phyloP scores from a whole-genome alignment of 2,329 filamentous ascomycete genomes.

The Colletotrichum sansevieriae region DNA sequence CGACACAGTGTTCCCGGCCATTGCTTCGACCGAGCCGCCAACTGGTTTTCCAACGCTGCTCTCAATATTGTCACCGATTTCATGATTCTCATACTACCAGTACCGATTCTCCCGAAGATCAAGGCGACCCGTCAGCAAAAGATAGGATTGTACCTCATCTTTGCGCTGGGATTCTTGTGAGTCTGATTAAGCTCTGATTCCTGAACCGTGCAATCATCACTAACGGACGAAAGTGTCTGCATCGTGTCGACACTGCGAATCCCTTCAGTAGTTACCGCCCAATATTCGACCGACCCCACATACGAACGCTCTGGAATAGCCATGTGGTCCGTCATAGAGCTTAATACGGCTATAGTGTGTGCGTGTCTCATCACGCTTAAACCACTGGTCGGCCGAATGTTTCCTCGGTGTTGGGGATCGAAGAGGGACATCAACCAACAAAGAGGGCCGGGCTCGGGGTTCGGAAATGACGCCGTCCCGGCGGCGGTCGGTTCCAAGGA shows the following conservation, averaged over 20 bases:
- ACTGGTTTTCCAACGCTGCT: slow-evolving; percentile 42
- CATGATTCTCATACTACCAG: slow-evolving; percentile 45
- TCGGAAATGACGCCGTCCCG: background rate
- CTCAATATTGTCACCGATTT: slow-evolving; percentile 47
- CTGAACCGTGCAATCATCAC: background rate
- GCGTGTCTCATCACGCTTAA: slow-evolving; percentile 47
- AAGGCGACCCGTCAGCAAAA: slow-evolving; percentile 43
- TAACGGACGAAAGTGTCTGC: slow-evolving; percentile 43
- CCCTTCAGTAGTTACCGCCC: slow-evolving; percentile 40
- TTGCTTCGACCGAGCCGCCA: background rate
- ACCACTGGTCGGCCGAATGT: slow-evolving; percentile 45
- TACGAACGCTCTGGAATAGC: slow-evolving; percentile 43
- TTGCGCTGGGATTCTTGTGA: slow-evolving; percentile 47
- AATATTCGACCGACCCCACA: slow-evolving; percentile 42
- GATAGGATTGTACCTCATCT: slow-evolving; percentile 44
- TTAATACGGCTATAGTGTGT: slow-evolving; percentile 48
- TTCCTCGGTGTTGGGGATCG: slow-evolving; percentile 44
- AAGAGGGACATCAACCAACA: background rate
- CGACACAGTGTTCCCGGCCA: background rate
- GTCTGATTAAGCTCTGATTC: background rate
- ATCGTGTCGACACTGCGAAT: slow-evolving; percentile 46
- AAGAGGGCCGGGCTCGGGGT: background rate
- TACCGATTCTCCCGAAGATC: slow-evolving; percentile 45
- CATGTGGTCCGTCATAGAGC: slow-evolving; percentile 46
- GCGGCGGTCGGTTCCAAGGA: slow-evolving; percentile 17